These are phyloP conservation scores for Triangularia verruculosa DNA, from an alignment of 2,329 filamentous ascomycete species.

Conservation along the genomic window DNA sequence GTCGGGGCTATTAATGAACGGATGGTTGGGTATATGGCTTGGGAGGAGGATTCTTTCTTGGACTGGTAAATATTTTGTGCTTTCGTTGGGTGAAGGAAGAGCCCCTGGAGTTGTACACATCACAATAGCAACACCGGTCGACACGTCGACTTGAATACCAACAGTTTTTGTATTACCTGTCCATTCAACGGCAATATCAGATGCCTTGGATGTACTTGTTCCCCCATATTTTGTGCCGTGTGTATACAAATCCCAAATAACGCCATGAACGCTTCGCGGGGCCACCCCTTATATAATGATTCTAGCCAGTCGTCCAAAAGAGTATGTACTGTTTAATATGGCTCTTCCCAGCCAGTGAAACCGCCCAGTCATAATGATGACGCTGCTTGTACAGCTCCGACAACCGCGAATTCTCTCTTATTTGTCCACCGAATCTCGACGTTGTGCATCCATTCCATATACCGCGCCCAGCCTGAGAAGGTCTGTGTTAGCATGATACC, in stretches of 20 bases:
- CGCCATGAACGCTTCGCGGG: not conserved
- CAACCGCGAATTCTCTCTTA: constrained; percentile 60
- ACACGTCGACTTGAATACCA: not conserved
- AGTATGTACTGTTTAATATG: not conserved
- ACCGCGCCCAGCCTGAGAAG: constrained; percentile 76
- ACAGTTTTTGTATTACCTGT: not conserved
- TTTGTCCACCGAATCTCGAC: constrained; percentile 68
- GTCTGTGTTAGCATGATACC: constrained; percentile 15
- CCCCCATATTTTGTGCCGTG: not conserved
- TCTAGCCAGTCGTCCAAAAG: not conserved
- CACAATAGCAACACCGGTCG: not conserved
- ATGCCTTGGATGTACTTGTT: not conserved
- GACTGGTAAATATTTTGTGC: not conserved
- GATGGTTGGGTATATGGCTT: constrained; percentile 13
- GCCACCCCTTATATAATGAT: not conserved
- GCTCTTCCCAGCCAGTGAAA: constrained; percentile 18
- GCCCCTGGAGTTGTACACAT: constrained; percentile 13
- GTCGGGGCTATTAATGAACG: not conserved
- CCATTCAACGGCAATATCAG: not conserved
- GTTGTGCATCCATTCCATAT: constrained; percentile 90
- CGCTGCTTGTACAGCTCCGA: constrained; percentile 61
- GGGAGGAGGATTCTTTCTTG: not conserved
- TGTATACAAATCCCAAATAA: not conserved
- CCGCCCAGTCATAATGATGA: constrained; percentile 45
- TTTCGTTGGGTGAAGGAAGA: not conserved